phyloP scores from a whole-genome alignment of 352 stramenopile species.

The Phytopythium kandeliae region DNA sequence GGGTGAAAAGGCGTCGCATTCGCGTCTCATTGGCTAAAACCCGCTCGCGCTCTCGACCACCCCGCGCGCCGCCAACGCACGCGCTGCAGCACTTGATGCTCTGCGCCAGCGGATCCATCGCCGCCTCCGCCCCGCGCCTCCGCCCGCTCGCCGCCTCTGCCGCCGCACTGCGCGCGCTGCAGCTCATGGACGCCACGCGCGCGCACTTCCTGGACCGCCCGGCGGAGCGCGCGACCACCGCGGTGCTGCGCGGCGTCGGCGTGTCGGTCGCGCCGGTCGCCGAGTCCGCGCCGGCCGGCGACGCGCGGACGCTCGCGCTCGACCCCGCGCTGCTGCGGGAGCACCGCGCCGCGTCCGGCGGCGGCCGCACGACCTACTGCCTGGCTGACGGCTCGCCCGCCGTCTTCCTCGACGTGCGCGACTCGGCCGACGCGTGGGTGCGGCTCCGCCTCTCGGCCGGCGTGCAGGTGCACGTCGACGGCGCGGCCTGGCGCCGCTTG shows the following conservation, averaged over 20 bases:
- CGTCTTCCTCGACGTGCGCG: constrained; percentile 51
- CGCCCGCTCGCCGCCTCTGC: background rate
- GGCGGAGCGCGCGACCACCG: constrained; percentile 50
- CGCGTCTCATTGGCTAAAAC: no score
- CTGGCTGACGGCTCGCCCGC: constrained; percentile 28
- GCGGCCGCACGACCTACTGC: constrained; percentile 21
- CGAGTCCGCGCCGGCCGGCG: accelerated
- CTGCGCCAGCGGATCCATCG: no score
- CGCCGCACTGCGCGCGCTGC: no score
- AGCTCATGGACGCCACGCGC: background rate
- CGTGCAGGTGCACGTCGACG: constrained; percentile 22
- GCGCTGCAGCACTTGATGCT: no score
- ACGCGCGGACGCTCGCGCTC: constrained; percentile 11
- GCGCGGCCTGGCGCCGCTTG: constrained; percentile 39
- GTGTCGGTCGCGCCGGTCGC: constrained; percentile 18
- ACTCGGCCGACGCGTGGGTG: constrained; percentile 69
- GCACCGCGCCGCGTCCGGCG: constrained; percentile 28
- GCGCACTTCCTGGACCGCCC: constrained; percentile 58
- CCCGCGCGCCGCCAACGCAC: no score
- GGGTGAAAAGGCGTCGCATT: no score
- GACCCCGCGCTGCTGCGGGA: constrained; percentile 19
- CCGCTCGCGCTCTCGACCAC: no score
- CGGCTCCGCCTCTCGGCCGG: constrained; percentile 36
- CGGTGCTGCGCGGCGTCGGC: constrained; percentile 47
- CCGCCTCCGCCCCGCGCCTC: no score